These are phyloP conservation scores for Golubevia pallescens DNA, from an alignment of 1,284 basidiomycete species.

Conservation along the genomic window DNA sequence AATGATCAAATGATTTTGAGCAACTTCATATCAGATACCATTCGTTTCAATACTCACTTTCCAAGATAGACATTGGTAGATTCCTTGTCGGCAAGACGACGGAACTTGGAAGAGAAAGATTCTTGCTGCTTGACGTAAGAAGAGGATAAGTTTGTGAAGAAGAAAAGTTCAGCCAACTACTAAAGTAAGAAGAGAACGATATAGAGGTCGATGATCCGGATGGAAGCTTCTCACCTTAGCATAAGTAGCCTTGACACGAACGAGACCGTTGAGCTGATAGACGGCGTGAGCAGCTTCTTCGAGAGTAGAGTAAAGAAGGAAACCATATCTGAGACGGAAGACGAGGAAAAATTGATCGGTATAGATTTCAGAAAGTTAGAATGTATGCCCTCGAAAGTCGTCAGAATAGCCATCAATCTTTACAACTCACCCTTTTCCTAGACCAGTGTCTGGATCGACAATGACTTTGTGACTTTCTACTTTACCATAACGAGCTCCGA, in stretches of 20 bases:
- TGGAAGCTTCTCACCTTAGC: slow-evolving; percentile 25
- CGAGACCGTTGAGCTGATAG: slow-evolving; percentile 29
- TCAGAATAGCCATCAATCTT: background rate
- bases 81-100: slow-evolving; percentile 32
- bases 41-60: slow-evolving; percentile 16
- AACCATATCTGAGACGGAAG: slow-evolving; percentile 18
- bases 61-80: slow-evolving; percentile 49
- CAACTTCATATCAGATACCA: slow-evolving; percentile 2
- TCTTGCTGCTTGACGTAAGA: slow-evolving; percentile 15
- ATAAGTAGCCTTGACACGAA: slow-evolving; percentile 29
- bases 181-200: no score
- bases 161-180: background rate
- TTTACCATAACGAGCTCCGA: slow-evolving; percentile 41
- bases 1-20: background rate
- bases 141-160: no score
- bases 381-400: no score
- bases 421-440: slow-evolving; percentile 32
- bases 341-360: slow-evolving; percentile 2
- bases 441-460: slow-evolving; percentile 39
- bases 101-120: slow-evolving; percentile 37
- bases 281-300: slow-evolving; percentile 38
- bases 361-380: no score
- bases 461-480: slow-evolving; percentile 56
- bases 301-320: slow-evolving; percentile 39
- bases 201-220: no score